These are phyloP conservation scores for Golubevia pallescens DNA, from an alignment of 1,284 basidiomycete genomes.

Conservation along the genomic window DNA sequence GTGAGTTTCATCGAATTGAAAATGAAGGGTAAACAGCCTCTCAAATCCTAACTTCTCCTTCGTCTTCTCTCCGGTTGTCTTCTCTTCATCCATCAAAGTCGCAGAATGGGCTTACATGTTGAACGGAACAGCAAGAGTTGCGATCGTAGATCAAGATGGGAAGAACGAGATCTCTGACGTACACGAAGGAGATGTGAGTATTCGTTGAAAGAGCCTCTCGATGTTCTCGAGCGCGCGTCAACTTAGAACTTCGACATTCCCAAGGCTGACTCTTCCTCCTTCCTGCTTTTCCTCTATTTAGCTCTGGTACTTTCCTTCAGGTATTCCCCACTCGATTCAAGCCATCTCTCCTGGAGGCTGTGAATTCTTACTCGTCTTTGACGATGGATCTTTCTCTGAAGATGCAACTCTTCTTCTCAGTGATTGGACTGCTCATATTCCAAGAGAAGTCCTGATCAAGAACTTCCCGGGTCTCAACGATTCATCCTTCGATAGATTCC, in stretches of 20 bases:
- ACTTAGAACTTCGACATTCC: slow-evolving; percentile 77
- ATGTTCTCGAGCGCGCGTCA: slow-evolving; percentile 59
- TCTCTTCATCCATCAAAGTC: neutral
- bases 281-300: neutral
- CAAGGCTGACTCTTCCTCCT: slow-evolving; percentile 16
- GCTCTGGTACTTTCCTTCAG: slow-evolving; percentile 16
- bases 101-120: slow-evolving; percentile 45
- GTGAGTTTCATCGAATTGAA: slow-evolving; percentile 64
- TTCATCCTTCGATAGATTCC: slow-evolving; percentile 18
- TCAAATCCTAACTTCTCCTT: neutral
- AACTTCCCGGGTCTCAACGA: slow-evolving; percentile 68
- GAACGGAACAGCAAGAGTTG: slow-evolving; percentile 65
- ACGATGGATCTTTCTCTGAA: slow-evolving; percentile 73
- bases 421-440: slow-evolving; percentile 69
- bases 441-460: slow-evolving; percentile 73
- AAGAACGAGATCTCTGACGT: slow-evolving; percentile 69
- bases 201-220: slow-evolving; percentile 6
- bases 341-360: slow-evolving; percentile 71
- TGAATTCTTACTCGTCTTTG: slow-evolving; percentile 74
- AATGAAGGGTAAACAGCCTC: slow-evolving; percentile 68
- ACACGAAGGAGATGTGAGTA: slow-evolving; percentile 31
- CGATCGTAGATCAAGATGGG: slow-evolving; percentile 72
- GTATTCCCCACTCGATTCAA: slow-evolving; percentile 72
- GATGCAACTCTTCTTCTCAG: slow-evolving; percentile 73
- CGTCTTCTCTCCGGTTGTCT: neutral